Evolutionary conservation across 2,329 filamentous ascomycete species (phyloP).

Genomic region (Trichoderma koningiopsis): DNA sequence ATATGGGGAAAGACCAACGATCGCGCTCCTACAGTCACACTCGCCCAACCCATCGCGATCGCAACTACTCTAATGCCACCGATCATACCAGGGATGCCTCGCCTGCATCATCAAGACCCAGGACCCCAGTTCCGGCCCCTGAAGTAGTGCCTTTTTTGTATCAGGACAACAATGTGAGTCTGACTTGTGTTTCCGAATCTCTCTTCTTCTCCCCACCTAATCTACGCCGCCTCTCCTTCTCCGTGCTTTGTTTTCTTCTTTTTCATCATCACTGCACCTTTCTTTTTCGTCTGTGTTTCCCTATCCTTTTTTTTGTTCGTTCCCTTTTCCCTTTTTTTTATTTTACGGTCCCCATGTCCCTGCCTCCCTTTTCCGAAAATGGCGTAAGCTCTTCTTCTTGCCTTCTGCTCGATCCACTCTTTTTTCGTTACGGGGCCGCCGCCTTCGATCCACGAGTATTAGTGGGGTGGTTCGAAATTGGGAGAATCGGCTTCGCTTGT

Average conservation of each 20-base stretch:
- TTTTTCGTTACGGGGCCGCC: slow-evolving; percentile 23
- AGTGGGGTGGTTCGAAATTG: slow-evolving; percentile 16
- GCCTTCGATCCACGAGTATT: slow-evolving; percentile 19
- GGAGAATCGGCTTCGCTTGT: slow-evolving; percentile 8
- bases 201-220: slow-evolving; percentile 23
- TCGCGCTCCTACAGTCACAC: slow-evolving; percentile 64
- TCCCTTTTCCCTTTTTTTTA: not conserved
- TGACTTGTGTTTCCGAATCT: slow-evolving; percentile 31
- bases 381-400: slow-evolving; percentile 22
- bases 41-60: slow-evolving; percentile 62
- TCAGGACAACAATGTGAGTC: slow-evolving; percentile 73
- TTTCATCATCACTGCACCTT: not conserved
- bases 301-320: not conserved
- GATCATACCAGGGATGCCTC: slow-evolving; percentile 75
- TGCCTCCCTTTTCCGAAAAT: slow-evolving; percentile 20
- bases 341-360: slow-evolving; percentile 11
- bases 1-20: slow-evolving; percentile 59
- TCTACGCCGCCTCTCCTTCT: slow-evolving; percentile 16
- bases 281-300: not conserved
- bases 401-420: slow-evolving; percentile 13
- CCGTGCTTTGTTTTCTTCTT: slow-evolving; percentile 9
- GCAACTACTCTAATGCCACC: slow-evolving; percentile 78
- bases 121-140: slow-evolving; percentile 83
- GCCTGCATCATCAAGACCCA: slow-evolving; percentile 73
- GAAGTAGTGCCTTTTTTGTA: slow-evolving; percentile 98